phyloP scores from a whole-genome alignment of 2,329 filamentous ascomycete species.

The Hypoxylon sp. region DNA sequence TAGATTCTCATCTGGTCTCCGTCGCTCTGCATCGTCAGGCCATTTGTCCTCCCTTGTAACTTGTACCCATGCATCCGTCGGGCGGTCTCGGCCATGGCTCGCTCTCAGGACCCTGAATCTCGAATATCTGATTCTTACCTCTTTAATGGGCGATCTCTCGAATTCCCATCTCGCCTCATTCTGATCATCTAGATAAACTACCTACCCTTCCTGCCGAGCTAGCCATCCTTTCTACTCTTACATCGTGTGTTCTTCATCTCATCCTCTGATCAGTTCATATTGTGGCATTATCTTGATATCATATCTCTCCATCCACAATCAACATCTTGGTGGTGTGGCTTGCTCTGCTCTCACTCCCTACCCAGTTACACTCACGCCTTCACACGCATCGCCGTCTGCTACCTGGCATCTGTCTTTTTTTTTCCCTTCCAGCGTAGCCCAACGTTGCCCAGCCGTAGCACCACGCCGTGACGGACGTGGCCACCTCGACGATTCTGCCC shows the following conservation, averaged over 20 bases:
- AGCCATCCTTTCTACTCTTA: slow-evolving; percentile 22
- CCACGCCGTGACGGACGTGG: slow-evolving; percentile 33
- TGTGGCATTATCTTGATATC: slow-evolving; percentile 36
- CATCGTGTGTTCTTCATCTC: slow-evolving; percentile 34
- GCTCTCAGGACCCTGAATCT: slow-evolving; percentile 12
- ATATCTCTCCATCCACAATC: slow-evolving; percentile 32
- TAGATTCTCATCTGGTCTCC: slow-evolving; percentile 33
- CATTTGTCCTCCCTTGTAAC: slow-evolving; percentile 41
- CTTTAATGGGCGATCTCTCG: slow-evolving; percentile 36
- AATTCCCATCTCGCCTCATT: slow-evolving; percentile 37
- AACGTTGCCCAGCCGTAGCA: slow-evolving; percentile 27
- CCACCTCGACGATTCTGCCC: slow-evolving; percentile 12
- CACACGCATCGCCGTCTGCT: not conserved
- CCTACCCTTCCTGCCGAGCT: slow-evolving; percentile 24
- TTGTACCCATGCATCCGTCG: slow-evolving; percentile 40
- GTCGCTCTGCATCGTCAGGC: slow-evolving; percentile 43
- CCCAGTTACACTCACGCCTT: slow-evolving; percentile 20
- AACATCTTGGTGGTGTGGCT: slow-evolving; percentile 4
- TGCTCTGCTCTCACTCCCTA: slow-evolving; percentile 9
- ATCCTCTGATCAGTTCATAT: slow-evolving; percentile 35
- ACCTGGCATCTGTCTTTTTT: not conserved
- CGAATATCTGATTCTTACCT: slow-evolving; percentile 33
- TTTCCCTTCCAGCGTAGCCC: not conserved
- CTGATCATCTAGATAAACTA: slow-evolving; percentile 30
- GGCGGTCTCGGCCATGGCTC: slow-evolving; percentile 45